Evolutionary conservation across 1,139 yeast species (phyloP).

Genomic region (Barnettozyma hawaiiensis): DNA sequence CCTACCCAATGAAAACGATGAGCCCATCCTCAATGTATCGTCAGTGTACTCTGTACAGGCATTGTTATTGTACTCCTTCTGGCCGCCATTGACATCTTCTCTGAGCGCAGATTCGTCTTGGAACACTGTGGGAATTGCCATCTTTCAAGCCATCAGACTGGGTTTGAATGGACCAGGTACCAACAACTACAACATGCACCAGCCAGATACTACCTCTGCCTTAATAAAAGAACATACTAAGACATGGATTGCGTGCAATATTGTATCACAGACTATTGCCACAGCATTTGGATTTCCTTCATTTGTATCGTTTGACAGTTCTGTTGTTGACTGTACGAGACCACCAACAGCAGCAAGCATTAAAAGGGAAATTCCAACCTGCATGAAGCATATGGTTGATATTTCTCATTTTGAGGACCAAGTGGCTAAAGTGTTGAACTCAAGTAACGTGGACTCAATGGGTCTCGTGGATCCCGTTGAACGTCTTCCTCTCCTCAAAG

Average conservation of each 20-base stretch:
- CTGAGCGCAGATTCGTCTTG: slow-evolving; percentile 93
- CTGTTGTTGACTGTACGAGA: slow-evolving; percentile 51
- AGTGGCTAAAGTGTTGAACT: slow-evolving; percentile 68
- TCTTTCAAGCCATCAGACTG: slow-evolving; percentile 84
- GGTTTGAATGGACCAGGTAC: slow-evolving; percentile 79
- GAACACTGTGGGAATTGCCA: slow-evolving; percentile 89
- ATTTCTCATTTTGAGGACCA: slow-evolving; percentile 85
- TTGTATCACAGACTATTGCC: slow-evolving; percentile 84
- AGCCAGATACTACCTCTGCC: slow-evolving; percentile 20
- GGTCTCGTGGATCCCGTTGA: slow-evolving; percentile 63
- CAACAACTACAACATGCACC: slow-evolving; percentile 30
- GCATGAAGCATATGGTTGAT: slow-evolving; percentile 69
- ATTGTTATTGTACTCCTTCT: slow-evolving; percentile 74
- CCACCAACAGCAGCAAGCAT: slow-evolving; percentile 26
- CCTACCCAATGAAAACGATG: slow-evolving; percentile 67
- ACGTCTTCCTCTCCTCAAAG: slow-evolving; percentile 65
- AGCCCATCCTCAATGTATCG: slow-evolving; percentile 79
- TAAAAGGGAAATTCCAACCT: slow-evolving; percentile 42
- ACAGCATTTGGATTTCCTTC: slow-evolving; percentile 94
- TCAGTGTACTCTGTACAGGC: slow-evolving; percentile 97
- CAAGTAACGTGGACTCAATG: slow-evolving; percentile 62
- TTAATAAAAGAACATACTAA: slow-evolving; percentile 60
- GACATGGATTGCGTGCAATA: slow-evolving; percentile 92
- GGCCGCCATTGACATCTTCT: slow-evolving; percentile 96
- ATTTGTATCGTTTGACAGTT: slow-evolving; percentile 77